phyloP scores from a whole-genome alignment of 164 flowering plant species.

The Cinnamomum micranthum region DNA sequence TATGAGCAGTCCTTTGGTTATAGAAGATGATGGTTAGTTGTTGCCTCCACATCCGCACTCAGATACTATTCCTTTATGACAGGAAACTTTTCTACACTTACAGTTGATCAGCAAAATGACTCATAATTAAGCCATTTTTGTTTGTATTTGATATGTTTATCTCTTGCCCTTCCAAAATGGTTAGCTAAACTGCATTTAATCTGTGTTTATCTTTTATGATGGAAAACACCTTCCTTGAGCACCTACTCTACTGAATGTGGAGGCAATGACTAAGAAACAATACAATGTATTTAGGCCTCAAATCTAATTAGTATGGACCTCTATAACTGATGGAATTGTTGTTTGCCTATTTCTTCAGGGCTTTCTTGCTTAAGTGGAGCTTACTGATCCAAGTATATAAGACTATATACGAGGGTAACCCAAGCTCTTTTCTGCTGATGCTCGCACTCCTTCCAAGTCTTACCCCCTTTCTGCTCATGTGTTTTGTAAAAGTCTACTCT shows the following conservation, averaged over 20 bases:
- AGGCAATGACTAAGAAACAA: not conserved
- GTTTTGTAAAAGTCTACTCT: constrained; percentile 41
- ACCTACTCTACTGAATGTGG: not conserved
- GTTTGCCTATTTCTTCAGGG: constrained; percentile 46
- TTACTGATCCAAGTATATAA: constrained; percentile 70
- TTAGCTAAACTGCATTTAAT: not conserved
- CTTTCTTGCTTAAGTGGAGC: constrained; percentile 91
- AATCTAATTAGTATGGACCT: not conserved
- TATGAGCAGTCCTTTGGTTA: not conserved
- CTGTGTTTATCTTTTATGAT: not conserved
- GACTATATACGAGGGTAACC: constrained; percentile 46
- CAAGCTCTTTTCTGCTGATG: constrained; percentile 62
- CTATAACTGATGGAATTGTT: not conserved
- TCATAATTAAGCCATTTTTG: not conserved
- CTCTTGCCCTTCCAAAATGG: not conserved
- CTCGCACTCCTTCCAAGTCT: constrained; percentile 64
- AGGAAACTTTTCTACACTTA: not conserved
- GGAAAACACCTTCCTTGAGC: not conserved
- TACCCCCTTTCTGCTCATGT: constrained; percentile 60
- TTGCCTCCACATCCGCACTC: not conserved
- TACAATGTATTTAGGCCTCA: too few relatives aligned
- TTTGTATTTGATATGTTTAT: not conserved
- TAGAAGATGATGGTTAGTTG: not conserved
- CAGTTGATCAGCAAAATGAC: not conserved
- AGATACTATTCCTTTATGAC: not conserved